Evolutionary conservation across 805 yeast species (phyloP).

Genomic region (Lachancea sp.): DNA sequence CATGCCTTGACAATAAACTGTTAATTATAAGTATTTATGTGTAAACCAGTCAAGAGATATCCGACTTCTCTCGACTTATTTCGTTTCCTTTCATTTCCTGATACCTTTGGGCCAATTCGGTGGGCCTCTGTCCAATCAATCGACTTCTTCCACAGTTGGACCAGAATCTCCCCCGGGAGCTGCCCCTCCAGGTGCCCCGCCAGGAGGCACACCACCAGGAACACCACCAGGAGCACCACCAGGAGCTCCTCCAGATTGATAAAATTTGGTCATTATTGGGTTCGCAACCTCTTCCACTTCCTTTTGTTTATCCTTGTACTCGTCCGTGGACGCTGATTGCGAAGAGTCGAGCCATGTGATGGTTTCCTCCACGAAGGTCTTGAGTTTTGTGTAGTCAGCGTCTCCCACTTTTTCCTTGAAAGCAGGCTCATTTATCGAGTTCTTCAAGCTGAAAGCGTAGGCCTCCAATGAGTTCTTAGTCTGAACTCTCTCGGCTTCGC

Average conservation of each 20-base stretch:
- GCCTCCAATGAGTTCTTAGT: slow-evolving; percentile 96
- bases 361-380: slow-evolving; percentile 78
- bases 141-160: slow-evolving; percentile 80
- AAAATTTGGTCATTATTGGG: slow-evolving; percentile 96
- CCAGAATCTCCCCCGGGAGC: slow-evolving; percentile 37
- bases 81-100: too few relatives aligned
- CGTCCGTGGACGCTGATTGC: slow-evolving; percentile 89
- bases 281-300: slow-evolving; percentile 92
- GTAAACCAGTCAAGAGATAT: too few relatives aligned
- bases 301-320: slow-evolving; percentile 87
- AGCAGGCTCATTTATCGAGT: slow-evolving; percentile 63
- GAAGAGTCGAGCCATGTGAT: slow-evolving; percentile 89
- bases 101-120: too few relatives aligned
- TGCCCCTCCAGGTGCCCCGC: slow-evolving; percentile 22
- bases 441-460: slow-evolving; percentile 88
- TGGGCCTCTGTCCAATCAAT: slow-evolving; percentile 35
- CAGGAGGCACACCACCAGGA: slow-evolving; percentile 49
- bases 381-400: slow-evolving; percentile 59
- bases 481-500: slow-evolving; percentile 86
- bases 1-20: too few relatives aligned
- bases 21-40: too few relatives aligned
- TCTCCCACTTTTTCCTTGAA: slow-evolving; percentile 76
- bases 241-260: slow-evolving; percentile 86
- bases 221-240: slow-evolving; percentile 60
- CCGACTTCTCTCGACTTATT: too few relatives aligned